Conservation (phyloP, 73 alveolate genomes). For the Paramecium sonneborni region DNA sequence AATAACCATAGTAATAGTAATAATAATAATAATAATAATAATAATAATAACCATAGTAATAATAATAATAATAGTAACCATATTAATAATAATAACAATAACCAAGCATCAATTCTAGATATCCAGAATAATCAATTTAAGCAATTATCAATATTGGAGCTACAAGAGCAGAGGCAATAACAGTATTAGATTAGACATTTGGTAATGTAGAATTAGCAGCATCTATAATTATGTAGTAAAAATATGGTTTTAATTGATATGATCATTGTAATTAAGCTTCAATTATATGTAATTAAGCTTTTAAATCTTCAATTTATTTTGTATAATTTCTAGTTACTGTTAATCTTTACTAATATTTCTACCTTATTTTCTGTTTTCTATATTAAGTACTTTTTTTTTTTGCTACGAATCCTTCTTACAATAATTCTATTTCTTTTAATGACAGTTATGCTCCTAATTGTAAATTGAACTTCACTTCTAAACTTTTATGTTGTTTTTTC, state of each 20-base stretch:
- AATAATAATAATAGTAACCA: neutral
- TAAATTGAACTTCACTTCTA: constrained; percentile 71
- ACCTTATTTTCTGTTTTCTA: constrained; percentile 23
- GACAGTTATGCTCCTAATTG: neutral
- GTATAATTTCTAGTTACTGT: constrained; percentile 24
- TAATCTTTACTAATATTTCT: neutral
- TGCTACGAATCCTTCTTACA: neutral
- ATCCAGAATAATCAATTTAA: constrained; percentile 63
- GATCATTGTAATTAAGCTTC: neutral
- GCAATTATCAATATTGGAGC: constrained; percentile 68
- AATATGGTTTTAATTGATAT: constrained; percentile 45
- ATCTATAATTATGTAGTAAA: neutral
- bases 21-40: neutral
- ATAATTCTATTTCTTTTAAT: neutral
- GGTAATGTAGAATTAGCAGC: constrained; percentile 70
- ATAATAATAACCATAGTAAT: neutral
- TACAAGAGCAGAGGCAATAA: constrained; percentile 64
- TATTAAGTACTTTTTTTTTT: neutral
- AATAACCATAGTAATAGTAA: neutral
- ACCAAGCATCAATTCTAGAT: constrained; percentile 32
- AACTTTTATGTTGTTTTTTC: constrained; percentile 73
- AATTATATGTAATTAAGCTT: constrained; percentile 10
- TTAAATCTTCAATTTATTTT: constrained; percentile 7
- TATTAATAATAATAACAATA: neutral
- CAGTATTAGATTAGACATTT: constrained; percentile 67